Percentiles rank a stretch among this genome's conserved stretches.
phyloP scores from a whole-genome alignment of 306 rosid genomes.

The Sphenostylis stenocarpa region DNA sequence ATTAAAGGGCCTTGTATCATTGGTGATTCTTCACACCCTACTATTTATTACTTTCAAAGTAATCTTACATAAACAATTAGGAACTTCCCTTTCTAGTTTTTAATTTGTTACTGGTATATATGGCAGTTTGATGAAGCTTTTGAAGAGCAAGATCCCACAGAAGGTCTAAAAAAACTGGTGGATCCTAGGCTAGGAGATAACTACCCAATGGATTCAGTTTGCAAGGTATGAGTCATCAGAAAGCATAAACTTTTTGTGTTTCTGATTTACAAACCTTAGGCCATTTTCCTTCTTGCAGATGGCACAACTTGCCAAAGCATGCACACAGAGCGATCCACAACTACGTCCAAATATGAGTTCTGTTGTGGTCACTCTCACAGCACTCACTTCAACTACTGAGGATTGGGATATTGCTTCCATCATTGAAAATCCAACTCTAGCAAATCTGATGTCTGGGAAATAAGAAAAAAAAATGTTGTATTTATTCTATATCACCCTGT shows the following conservation, averaged over 20 bases:
- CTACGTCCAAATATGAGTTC: conserved; percentile 87
- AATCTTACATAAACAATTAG: not conserved
- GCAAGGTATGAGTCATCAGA: conserved; percentile 53
- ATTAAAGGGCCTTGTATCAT: conserved; percentile 61
- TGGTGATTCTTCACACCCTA: conserved; percentile 52
- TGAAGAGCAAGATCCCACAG: conserved; percentile 49
- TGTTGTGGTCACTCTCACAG: conserved; percentile 80
- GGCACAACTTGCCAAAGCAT: conserved; percentile 76
- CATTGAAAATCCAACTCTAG: conserved; percentile 64
- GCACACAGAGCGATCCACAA: conserved; percentile 66
- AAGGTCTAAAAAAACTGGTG: conserved; percentile 61
- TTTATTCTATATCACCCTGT: too few species aligned
- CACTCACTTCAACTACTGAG: conserved; percentile 68
- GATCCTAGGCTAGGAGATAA: conserved; percentile 78
- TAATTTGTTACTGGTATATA: conserved; percentile 3
- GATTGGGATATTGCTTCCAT: conserved; percentile 81
- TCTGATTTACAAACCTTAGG: conserved; percentile 8
- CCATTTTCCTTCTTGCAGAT: conserved; percentile 49
- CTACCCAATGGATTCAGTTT: conserved; percentile 66
- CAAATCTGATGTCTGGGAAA: conserved; percentile 72
- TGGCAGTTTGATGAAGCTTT: conserved; percentile 80
- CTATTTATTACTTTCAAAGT: not conserved
- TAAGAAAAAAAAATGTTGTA: conserved; percentile 33
- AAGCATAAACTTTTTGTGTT: not conserved
- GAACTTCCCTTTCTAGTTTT: not conserved